Conservation (phyloP, 768 basidiomycete species). For the Coprinopsis cinerea region DNA sequence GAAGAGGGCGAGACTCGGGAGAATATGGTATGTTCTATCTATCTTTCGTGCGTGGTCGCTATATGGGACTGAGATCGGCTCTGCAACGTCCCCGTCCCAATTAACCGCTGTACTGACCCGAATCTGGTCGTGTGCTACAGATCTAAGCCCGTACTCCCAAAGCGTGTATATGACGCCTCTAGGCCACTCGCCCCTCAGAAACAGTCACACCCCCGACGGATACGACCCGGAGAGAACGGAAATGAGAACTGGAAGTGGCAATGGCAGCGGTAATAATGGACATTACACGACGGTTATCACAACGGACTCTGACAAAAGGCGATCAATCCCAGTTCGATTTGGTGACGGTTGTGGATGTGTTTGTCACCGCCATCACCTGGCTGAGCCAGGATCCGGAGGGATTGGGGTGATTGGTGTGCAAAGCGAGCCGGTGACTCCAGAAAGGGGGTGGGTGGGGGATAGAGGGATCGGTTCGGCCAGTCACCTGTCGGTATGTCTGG, state of each 20-base stretch:
- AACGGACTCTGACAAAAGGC: neutral
- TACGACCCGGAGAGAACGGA: neutral
- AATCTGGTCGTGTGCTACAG: neutral
- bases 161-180: constrained; percentile 1
- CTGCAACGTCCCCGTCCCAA: neutral
- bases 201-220: neutral
- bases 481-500: neutral
- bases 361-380: neutral
- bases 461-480: neutral
- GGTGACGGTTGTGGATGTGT: neutral
- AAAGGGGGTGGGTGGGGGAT: neutral
- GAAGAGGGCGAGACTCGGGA: neutral
- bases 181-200: neutral
- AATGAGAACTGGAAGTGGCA: neutral
- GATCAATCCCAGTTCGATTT: neutral
- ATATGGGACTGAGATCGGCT: neutral
- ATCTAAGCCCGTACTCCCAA: neutral
- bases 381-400: neutral
- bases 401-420: neutral
- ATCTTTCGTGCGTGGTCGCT: neutral
- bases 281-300: neutral
- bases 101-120: neutral
- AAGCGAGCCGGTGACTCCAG: neutral
- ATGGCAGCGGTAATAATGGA: no score
- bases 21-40: neutral